Percentiles rank a stretch among this genome's conserved stretches.
Evolutionary conservation across 2,329 filamentous ascomycete species (phyloP).

Genomic region (Monilinia fructigena): DNA sequence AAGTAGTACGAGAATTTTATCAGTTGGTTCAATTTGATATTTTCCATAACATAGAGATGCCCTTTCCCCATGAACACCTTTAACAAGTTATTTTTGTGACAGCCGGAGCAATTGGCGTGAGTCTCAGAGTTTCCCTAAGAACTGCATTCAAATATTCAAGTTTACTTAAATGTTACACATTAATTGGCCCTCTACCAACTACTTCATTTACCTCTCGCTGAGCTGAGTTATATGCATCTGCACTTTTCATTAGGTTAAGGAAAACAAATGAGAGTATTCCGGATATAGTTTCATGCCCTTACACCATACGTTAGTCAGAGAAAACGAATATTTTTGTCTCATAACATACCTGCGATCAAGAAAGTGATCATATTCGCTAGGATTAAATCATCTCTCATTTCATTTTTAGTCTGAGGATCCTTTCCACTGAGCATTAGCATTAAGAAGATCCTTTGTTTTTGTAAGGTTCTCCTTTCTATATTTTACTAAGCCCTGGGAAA

Average conservation of each 20-base stretch:
- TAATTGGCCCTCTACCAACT: slow-evolving; percentile 48
- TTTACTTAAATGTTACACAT: slow-evolving; percentile 48
- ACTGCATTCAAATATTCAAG: slow-evolving; percentile 65
- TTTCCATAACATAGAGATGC: slow-evolving; percentile 38
- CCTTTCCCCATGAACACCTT: slow-evolving; percentile 42
- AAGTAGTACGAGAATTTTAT: slow-evolving; percentile 52
- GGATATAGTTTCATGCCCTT: slow-evolving; percentile 65
- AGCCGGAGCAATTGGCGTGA: slow-evolving; percentile 59
- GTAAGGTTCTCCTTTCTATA: slow-evolving; percentile 54
- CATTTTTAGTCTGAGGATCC: slow-evolving; percentile 63
- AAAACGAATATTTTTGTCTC: too few species aligned
- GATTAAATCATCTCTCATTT: slow-evolving; percentile 59
- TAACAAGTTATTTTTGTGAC: slow-evolving; percentile 53
- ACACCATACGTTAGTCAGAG: slow-evolving; percentile 47
- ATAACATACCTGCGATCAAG: slow-evolving; percentile 39
- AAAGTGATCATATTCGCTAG: slow-evolving; percentile 70
- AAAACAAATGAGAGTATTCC: slow-evolving; percentile 51
- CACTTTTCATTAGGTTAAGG: slow-evolving; percentile 52
- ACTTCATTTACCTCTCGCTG: slow-evolving; percentile 54
- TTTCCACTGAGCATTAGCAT: slow-evolving; percentile 66
- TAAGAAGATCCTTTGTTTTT: slow-evolving; percentile 63
- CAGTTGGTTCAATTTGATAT: slow-evolving; percentile 46
- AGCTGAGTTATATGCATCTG: slow-evolving; percentile 47
- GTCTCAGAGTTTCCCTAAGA: slow-evolving; percentile 64
- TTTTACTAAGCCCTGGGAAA: slow-evolving; percentile 58